These are phyloP conservation scores for Cornus kousa DNA, from an alignment of 148 eudicot species.

Conservation along the genomic window DNA sequence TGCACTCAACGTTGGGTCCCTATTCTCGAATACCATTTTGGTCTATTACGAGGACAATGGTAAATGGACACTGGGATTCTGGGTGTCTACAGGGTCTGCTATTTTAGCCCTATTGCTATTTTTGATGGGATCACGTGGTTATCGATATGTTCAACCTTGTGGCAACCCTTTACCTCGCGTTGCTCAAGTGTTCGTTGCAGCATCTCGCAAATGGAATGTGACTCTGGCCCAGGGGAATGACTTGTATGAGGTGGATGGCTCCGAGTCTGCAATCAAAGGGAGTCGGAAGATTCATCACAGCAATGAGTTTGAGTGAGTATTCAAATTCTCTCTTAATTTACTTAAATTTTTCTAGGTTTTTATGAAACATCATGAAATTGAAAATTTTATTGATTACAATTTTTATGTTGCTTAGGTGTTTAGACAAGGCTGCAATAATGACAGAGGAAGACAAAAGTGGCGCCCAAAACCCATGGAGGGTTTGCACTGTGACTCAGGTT, in stretches of 20 bases:
- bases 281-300: conserved; percentile 79
- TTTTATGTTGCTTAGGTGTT: conserved; percentile 30
- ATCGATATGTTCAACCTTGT: conserved; percentile 56
- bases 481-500: conserved; percentile 84
- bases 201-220: conserved; percentile 49
- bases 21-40: conserved; percentile 82
- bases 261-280: conserved; percentile 85
- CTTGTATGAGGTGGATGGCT: conserved; percentile 68
- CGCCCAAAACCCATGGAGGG: conserved; percentile 58
- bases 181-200: conserved; percentile 74
- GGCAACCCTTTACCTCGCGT: conserved; percentile 91
- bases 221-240: conserved; percentile 21
- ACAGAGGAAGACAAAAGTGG: conserved; percentile 33
- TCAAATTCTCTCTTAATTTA: neutral
- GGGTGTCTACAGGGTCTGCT: conserved; percentile 57
- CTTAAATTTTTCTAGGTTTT: too few relatives aligned
- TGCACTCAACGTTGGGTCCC: conserved; percentile 78
- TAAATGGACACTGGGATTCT: conserved; percentile 76
- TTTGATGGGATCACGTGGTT: conserved; percentile 45
- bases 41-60: conserved; percentile 84
- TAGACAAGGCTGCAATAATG: conserved; percentile 88
- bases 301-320: conserved; percentile 41
- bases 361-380: too few relatives aligned
- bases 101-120: conserved; percentile 46
- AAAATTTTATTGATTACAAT: too few relatives aligned